Percentiles rank a stretch among this genome's conserved stretches.
These are phyloP conservation scores for Polytrichum commune DNA, from an alignment of 225 moss, liverwort and hornwort species.

Conservation along the genomic window DNA sequence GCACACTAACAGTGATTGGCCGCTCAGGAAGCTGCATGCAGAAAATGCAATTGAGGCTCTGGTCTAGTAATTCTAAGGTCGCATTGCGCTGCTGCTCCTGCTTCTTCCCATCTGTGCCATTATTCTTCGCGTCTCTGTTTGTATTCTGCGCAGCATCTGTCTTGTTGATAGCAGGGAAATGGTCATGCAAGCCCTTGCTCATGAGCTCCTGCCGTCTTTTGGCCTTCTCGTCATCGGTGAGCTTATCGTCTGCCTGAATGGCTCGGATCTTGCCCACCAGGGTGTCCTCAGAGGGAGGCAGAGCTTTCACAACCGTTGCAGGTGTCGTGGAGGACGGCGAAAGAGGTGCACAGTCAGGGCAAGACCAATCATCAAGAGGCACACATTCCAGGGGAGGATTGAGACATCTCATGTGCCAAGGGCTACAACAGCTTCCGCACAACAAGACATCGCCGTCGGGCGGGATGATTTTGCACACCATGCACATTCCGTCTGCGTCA, in stretches of 20 bases:
- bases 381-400: slow-evolving; percentile 62
- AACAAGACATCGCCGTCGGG: slow-evolving; percentile 54
- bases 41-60: slow-evolving; percentile 83
- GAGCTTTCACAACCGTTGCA: not conserved
- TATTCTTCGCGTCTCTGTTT: slow-evolving; percentile 10
- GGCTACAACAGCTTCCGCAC: slow-evolving; percentile 86
- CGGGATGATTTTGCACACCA: slow-evolving; percentile 86
- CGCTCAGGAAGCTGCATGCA: slow-evolving; percentile 94
- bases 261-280: slow-evolving; percentile 63
- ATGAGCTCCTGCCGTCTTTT: slow-evolving; percentile 83
- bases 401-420: slow-evolving; percentile 92
- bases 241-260: slow-evolving; percentile 66
- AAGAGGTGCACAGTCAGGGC: slow-evolving; percentile 73
- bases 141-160: not conserved
- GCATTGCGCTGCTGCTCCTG: slow-evolving; percentile 47
- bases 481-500: slow-evolving; percentile 85
- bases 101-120: slow-evolving; percentile 25
- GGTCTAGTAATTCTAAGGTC: slow-evolving; percentile 71
- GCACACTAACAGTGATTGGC: slow-evolving; percentile 81
- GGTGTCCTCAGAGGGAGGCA: slow-evolving; percentile 19
- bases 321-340: not conserved
- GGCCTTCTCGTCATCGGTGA: slow-evolving; percentile 80
- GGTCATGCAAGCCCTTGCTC: slow-evolving; percentile 45
- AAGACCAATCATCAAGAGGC: slow-evolving; percentile 74
- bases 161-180: not conserved